A percentile compares a stretch with the other conserved stretches of the same genome.
phyloP scores from a whole-genome alignment of 139 green algal species.

The Tetradesmus obliquus region DNA sequence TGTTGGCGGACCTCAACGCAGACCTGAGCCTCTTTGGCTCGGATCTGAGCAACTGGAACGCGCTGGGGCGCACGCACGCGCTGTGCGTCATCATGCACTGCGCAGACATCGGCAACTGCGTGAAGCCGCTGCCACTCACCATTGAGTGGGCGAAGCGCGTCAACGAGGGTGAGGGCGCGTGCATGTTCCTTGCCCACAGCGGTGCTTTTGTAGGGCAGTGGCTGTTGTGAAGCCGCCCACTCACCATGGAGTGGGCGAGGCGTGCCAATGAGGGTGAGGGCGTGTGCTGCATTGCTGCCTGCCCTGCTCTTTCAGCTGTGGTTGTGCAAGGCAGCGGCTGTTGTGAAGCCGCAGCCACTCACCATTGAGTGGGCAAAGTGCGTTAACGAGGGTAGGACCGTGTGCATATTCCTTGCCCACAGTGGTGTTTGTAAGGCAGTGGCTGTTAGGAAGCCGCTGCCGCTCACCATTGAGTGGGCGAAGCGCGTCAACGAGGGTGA shows the following conservation, averaged over 20 bases:
- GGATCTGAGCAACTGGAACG: conserved; percentile 43
- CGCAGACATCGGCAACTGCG: conserved; percentile 43
- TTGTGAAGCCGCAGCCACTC: too few relatives aligned
- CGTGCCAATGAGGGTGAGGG: neutral
- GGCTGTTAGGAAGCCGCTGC: neutral
- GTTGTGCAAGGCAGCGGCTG: too few relatives aligned
- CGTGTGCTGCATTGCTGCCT: neutral
- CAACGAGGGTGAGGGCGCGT: conserved; percentile 10
- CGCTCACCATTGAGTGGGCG: conserved; percentile 14
- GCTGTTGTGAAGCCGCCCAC: neutral
- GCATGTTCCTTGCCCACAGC: neutral
- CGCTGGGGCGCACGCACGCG: conserved; percentile 39
- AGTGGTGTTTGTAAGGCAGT: too few relatives aligned
- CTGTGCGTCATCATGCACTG: conserved; percentile 37
- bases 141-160: conserved; percentile 37
- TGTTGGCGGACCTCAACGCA: conserved; percentile 1
- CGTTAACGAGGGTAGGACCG: too few relatives aligned
- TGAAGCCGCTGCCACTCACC: neutral
- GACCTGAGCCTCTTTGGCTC: conserved; percentile 29
- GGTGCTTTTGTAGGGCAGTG: neutral
- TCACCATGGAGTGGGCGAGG: neutral
- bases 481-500: conserved; percentile 39
- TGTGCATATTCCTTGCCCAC: too few relatives aligned
- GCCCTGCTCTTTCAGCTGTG: too few relatives aligned
- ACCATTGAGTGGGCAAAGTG: too few relatives aligned